Base-by-base conservation (phyloP, 2,329 filamentous ascomycete genomes). In the Verticillium longisporum region DNA sequence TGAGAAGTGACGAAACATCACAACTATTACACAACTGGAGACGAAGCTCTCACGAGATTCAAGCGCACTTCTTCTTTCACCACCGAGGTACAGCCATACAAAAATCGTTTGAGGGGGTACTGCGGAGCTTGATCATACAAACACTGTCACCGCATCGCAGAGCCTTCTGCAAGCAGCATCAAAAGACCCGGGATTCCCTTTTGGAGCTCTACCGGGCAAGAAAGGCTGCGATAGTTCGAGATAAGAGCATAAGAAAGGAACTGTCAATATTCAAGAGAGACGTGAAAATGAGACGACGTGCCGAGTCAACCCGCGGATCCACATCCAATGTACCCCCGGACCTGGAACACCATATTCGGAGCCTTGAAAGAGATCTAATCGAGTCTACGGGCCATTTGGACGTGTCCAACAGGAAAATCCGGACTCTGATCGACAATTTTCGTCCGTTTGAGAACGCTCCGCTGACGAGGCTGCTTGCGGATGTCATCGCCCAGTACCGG, bases 1-100 rank as follows among this genome's bases (percentile, higher is more conserved):
- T 67, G 0, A 65, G 69, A 3, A 34, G 21, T 6, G 6, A 56
- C 3, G 10, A 18, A 14, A 37, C 34, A 10, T 41, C 38, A 15
- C 38, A 41, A 6, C 6, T 41, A 15, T 15, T 41, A 6, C 13
- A 41, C 38, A n/a, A 41, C 5, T 41, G 38, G 38, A 14, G 38
- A 15, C 14, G 38, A 15, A 41, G 38, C 38, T 41, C 38, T n/a
- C 38, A 41, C 11, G 1, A 37, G 15, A 18, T 56, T 10, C n/a
- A 36, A 14, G 33, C 32, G 4, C 9, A 9, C 2, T 56, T 36
- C 33, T 56, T 56, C 11, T 33, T 34, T 34, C 50, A 15, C 38
- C 37, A 33, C 41, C 31, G 18, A 18, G 41, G 41, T 31, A 33
- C 32, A 21, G 34, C 33, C 5, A 33, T 56, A 10, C 55, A 56